Evolutionary conservation across 768 basidiomycete genomes (phyloP).

Genomic region (Podaxis carcinomalis): DNA sequence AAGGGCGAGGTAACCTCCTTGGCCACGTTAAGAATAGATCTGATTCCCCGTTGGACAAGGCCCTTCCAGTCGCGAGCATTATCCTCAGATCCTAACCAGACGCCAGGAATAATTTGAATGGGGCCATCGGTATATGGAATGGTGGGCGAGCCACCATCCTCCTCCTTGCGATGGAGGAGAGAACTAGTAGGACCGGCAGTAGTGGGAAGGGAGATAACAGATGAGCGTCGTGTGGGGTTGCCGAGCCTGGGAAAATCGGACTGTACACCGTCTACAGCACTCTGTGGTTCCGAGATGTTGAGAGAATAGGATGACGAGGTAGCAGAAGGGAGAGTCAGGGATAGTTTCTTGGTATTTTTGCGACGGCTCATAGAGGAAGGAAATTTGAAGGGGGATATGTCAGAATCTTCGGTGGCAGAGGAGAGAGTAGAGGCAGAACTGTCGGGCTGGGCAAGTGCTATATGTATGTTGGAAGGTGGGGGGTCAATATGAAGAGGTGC

Average conservation of each 20-base stretch:
- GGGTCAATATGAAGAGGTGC: conserved; percentile 57
- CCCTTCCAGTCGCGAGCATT: conserved; percentile 80
- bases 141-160: conserved; percentile 50
- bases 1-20: conserved; percentile 84
- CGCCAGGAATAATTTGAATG: conserved; percentile 74
- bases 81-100: conserved; percentile 91
- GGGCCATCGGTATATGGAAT: conserved; percentile 80
- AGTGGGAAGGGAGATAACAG: conserved; percentile 65
- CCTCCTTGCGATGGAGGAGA: conserved; percentile 59
- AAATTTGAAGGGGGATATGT: conserved; percentile 35
- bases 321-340: conserved; percentile 61
- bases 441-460: conserved; percentile 45
- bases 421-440: conserved; percentile 47
- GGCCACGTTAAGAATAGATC: conserved; percentile 85
- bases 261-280: conserved; percentile 21
- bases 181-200: conserved; percentile 46
- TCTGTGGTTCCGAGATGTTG: conserved; percentile 30
- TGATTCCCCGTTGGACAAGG: conserved; percentile 69
- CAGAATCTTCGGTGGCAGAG: conserved; percentile 49
- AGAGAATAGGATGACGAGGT: conserved; percentile 55
- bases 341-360: conserved; percentile 76
- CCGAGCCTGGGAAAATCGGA: conserved; percentile 25
- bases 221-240: conserved; percentile 49
- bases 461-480: conserved; percentile 42
- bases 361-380: conserved; percentile 31